Conservation (phyloP, 805 yeast species). For the Kluyveromyces aestuarii region DNA sequence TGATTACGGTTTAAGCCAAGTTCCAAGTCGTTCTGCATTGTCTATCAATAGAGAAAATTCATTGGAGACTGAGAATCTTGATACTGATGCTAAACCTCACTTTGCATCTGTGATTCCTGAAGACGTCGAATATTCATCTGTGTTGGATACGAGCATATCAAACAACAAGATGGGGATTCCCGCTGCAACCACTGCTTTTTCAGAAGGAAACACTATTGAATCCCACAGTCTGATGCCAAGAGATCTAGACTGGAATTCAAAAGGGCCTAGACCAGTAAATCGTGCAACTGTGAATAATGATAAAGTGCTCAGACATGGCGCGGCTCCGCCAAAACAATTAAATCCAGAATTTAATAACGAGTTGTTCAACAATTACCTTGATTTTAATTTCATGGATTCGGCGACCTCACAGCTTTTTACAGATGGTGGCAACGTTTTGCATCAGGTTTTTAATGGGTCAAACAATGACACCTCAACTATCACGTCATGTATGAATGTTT, state of each 20-base stretch:
- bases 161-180: conserved; percentile 11
- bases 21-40: conserved; percentile 8
- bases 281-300: not conserved
- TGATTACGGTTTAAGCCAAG: conserved; percentile 5
- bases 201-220: conserved; percentile 9
- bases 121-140: not conserved
- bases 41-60: conserved; percentile 6
- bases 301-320: not conserved
- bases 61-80: conserved; percentile 7
- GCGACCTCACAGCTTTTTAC: conserved; percentile 1
- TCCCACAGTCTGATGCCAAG: not conserved
- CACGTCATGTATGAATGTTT: conserved; percentile 5
- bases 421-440: not conserved
- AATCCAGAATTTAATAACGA: conserved; percentile 6
- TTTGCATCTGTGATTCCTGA: not conserved
- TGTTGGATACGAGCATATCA: not conserved
- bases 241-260: not conserved
- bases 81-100: conserved; percentile 8
- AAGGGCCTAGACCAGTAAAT: not conserved
- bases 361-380: conserved; percentile 15
- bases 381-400: conserved; percentile 21
- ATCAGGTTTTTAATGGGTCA: not conserved
- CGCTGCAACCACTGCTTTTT: conserved; percentile 11
- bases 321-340: not conserved
- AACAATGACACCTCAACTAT: conserved; percentile 7